Base-by-base conservation (phyloP, 2,329 filamentous ascomycete species). In the Penicillium brasilianum region DNA sequence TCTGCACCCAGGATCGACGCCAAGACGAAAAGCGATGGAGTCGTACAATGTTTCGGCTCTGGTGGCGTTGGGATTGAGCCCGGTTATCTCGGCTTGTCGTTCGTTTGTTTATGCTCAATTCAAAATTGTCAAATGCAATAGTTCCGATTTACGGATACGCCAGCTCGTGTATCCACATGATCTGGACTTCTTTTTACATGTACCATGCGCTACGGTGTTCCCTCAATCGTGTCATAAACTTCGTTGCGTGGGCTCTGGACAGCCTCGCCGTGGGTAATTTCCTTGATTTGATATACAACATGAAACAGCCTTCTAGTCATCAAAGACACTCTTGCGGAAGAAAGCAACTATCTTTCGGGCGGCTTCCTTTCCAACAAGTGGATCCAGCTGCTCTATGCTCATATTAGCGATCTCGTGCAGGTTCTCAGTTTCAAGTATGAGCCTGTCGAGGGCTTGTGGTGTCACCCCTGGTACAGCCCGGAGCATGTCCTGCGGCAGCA, bases 401-500 rank as follows among this genome's bases (percentile, higher is more conserved):
- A 96, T 92, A 77, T 97, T 97, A 34, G 92, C 92, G 66, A 99
- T 83, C 69, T 96, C 93, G 56, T 84, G 82, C 36, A 99, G 82
- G 76, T 88, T 96, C 66, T 90, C 89, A 66, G 89, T 87, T 72
- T 91, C 85, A 20, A 93, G 72, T 36, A 90, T 87, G 49, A 99
- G 70, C 63, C 86, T 87, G 71, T 86, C 87, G 36, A 96, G 82
- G 63, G 91, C 93, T 78, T 92, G 90, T 11, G 88, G 88, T 36
- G 87, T 94, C 14, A 98, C 86, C 0, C 95, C 95, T 0, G 95
- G 95, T 13, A 98, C 88, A 1, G 87, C 85, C 30, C 89, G 83
- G 64, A 99, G 79, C 91, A 98, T 96, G 73, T 98, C 94, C 78
- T 96, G 91, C 30, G 93, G 92, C 69, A 92, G 88, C 62, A 89